Conservation (phyloP, 148 eudicot genomes). For the Rhododendron ferrugineum region DNA sequence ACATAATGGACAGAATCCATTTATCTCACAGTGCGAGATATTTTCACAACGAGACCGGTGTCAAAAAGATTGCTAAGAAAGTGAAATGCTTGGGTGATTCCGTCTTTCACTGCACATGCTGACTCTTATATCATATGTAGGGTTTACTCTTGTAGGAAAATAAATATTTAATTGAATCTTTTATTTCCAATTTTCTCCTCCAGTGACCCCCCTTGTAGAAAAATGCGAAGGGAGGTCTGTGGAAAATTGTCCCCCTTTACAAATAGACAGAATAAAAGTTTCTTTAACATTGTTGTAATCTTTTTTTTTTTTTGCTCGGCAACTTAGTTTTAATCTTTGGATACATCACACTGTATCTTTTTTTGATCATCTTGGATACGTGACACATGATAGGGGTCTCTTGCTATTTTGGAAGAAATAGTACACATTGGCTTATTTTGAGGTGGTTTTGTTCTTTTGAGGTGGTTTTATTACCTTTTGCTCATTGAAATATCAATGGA, state of each 20-base stretch:
- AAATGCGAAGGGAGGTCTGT: not conserved
- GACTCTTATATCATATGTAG: conserved; percentile 7
- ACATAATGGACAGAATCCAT: conserved; percentile 68
- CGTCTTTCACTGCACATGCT: conserved; percentile 72
- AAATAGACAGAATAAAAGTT: not conserved
- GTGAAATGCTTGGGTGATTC: conserved; percentile 63
- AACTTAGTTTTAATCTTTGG: not conserved
- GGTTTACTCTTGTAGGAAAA: not conserved
- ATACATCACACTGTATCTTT: not conserved
- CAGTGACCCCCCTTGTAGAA: not conserved
- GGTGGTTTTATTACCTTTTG: not conserved
- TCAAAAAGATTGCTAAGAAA: conserved; percentile 46
- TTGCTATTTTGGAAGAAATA: not conserved
- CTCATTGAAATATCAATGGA: not conserved
- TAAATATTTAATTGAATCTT: not conserved
- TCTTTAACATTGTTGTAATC: not conserved
- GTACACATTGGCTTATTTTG: not conserved
- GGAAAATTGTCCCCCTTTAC: not conserved
- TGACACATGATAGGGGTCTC: not conserved
- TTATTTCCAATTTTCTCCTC: not conserved
- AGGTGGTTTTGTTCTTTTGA: not conserved
- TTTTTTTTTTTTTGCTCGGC: too few relatives aligned
- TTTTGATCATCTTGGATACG: not conserved
- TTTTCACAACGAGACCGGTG: conserved; percentile 33
- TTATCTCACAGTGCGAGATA: conserved; percentile 28